Conservation (phyloP, 768 basidiomycete genomes). For the Macrolepiota dolichaula region DNA sequence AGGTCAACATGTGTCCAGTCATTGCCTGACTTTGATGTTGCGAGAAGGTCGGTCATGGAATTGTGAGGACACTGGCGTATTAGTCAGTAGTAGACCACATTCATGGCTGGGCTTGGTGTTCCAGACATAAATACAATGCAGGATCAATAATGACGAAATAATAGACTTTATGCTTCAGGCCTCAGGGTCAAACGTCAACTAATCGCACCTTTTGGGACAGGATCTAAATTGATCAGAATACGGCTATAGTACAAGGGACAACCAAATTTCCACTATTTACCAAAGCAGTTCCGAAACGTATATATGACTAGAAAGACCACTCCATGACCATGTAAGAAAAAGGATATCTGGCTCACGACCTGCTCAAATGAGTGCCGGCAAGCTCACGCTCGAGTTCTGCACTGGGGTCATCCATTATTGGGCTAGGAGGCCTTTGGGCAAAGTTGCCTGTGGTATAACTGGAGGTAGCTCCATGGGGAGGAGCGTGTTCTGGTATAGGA, state of each 20-base stretch:
- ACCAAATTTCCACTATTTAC: background rate
- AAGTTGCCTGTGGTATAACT: slow-evolving; percentile 49
- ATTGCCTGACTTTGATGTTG: slow-evolving; percentile 2
- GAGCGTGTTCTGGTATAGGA: slow-evolving; percentile 63
- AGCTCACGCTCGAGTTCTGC: slow-evolving; percentile 84
- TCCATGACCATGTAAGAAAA: background rate
- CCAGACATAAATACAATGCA: background rate
- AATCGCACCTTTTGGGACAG: background rate
- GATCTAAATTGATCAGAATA: background rate
- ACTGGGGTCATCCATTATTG: slow-evolving; percentile 82
- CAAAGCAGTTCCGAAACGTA: background rate
- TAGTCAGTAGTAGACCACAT: background rate
- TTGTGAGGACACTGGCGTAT: background rate
- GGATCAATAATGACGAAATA: background rate
- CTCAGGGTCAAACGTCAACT: too few relatives aligned
- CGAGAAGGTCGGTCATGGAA: background rate
- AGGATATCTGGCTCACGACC: slow-evolving; percentile 19
- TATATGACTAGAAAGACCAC: background rate
- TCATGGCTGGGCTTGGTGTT: background rate
- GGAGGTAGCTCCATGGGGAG: slow-evolving; percentile 65
- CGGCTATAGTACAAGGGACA: background rate
- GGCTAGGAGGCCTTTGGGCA: slow-evolving; percentile 51
- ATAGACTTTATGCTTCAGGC: too few relatives aligned
- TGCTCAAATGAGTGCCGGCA: slow-evolving; percentile 61
- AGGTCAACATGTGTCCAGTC: slow-evolving; percentile 5